These are phyloP conservation scores for Solanum hybrid DNA, from an alignment of 305 asterid genomes.

Conservation along the genomic window DNA sequence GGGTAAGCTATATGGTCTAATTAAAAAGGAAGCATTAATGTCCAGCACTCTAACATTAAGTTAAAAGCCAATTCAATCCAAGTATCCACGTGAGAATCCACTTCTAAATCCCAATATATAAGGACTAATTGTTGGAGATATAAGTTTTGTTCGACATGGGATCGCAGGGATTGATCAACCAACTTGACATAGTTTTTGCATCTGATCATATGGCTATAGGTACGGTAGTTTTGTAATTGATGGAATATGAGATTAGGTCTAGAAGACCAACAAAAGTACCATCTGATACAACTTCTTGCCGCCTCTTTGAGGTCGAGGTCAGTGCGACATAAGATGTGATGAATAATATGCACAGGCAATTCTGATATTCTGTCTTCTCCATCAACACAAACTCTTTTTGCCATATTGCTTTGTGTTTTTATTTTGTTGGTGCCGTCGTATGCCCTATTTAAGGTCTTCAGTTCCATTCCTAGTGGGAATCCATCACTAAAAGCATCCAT, in stretches of 20 bases:
- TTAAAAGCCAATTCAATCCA: background rate
- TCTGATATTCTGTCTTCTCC: too few relatives aligned
- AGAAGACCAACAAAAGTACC: background rate
- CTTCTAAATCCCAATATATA: rapidly evolving
- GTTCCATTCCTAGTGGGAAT: background rate
- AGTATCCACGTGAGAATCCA: background rate
- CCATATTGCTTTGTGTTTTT: too few relatives aligned
- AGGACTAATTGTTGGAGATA: rapidly evolving
- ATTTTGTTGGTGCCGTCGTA: background rate
- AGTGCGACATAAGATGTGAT: background rate
- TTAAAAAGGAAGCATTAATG: background rate
- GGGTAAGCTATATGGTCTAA: background rate
- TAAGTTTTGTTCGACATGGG: too few relatives aligned
- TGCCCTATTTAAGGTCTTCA: background rate
- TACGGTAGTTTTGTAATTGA: background rate
- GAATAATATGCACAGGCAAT: background rate
- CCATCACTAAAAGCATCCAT: background rate
- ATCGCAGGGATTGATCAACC: background rate
- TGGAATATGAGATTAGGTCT: background rate
- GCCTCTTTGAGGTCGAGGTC: background rate
- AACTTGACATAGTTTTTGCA: background rate
- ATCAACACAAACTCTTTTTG: too few relatives aligned
- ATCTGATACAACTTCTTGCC: background rate
- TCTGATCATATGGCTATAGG: background rate
- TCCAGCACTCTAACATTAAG: rapidly evolving